Percentiles rank a stretch among this genome's conserved stretches.
phyloP scores from a whole-genome alignment of 2,329 filamentous ascomycete species.

The Neofusicoccum laricinum region DNA sequence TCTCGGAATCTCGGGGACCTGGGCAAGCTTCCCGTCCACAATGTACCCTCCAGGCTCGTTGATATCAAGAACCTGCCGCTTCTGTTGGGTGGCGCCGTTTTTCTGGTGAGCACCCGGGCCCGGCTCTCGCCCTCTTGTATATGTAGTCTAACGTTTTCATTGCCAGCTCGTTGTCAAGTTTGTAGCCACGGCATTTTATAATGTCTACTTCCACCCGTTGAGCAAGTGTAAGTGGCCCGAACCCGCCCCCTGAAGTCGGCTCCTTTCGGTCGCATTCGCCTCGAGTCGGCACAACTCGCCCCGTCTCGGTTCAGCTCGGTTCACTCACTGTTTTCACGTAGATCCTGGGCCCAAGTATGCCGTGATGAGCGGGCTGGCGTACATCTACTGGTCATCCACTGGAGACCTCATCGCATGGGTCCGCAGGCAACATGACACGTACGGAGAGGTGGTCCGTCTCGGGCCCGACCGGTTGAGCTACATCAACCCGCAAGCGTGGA shows the following conservation, averaged over 20 bases:
- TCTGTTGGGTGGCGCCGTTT: not conserved
- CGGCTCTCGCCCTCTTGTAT: too few relatives aligned
- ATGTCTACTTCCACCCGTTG: conserved; percentile 44
- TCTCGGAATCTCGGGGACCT: not conserved
- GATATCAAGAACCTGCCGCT: not conserved
- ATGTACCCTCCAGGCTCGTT: not conserved
- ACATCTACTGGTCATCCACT: conserved; percentile 17
- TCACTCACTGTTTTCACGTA: not conserved
- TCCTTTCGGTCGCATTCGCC: too few relatives aligned
- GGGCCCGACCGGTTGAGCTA: conserved; percentile 14
- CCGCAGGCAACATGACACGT: conserved; percentile 19
- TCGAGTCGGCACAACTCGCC: too few relatives aligned
- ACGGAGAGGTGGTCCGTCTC: conserved; percentile 16
- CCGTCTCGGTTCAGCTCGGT: too few relatives aligned
- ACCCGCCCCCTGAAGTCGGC: too few relatives aligned
- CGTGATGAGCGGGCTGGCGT: conserved; percentile 30
- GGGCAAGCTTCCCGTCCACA: not conserved
- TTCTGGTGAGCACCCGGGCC: not conserved
- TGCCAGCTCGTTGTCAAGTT: not conserved
- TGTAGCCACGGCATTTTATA: conserved; percentile 29
- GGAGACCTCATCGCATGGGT: conserved; percentile 29
- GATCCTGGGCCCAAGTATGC: conserved; percentile 41
- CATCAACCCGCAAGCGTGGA: conserved; percentile 10
- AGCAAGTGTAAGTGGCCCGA: conserved; percentile 25
- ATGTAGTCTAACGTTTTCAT: not conserved